Base-by-base conservation (phyloP, 2,329 filamentous ascomycete species). In the Sarocladium strictum region DNA sequence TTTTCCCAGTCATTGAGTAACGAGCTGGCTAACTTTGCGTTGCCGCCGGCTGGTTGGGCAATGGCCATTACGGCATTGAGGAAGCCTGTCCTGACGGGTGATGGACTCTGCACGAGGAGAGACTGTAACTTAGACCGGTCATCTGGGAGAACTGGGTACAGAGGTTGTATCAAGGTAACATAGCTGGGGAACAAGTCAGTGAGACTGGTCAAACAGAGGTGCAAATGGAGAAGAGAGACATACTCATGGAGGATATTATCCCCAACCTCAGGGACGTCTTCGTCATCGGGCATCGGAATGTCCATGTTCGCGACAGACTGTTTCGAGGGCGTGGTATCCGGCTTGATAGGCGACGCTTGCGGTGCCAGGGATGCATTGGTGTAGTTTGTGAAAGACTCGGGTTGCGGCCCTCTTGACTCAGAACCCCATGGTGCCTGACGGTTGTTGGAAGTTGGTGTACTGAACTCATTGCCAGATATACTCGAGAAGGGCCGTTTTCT, bases 131-230 rank as follows among this genome's bases (percentile, higher is more conserved):
- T 75, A 14, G 70, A 67, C 61, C 80, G 84, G 54, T 71, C 81
- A 53, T 75, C 74, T 1, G 85, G 79, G 12, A 90, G 72, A 43
- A 90, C 73, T 0, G 86, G 86, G 55, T 88, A 84, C 3, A 80
- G 80, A 14, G 83, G 81, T 60, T 90, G 86, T 19, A 90, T 80
- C 14, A 79, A 71, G 3, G 75, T 74, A 53, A 87, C 77, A 60
- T 89, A 90, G 58, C 81, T 85, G 41, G 6, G 17, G 35, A 10
- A 4, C 29, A 12, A 45, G 47, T 55, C 52, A 43, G 27, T 15
- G 12, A 43, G 17, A 43, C 21, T 10, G 3, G 5, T 23, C 3
- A 23, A 7, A 32, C n/a, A 15, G 5, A n/a, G 37, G 26, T 14
- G 35, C 12, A 32, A 4, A 3, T 33, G 17, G 7, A 21, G 24